phyloP scores from a whole-genome alignment of 2,329 filamentous ascomycete genomes.

The Xylaria polymorpha region DNA sequence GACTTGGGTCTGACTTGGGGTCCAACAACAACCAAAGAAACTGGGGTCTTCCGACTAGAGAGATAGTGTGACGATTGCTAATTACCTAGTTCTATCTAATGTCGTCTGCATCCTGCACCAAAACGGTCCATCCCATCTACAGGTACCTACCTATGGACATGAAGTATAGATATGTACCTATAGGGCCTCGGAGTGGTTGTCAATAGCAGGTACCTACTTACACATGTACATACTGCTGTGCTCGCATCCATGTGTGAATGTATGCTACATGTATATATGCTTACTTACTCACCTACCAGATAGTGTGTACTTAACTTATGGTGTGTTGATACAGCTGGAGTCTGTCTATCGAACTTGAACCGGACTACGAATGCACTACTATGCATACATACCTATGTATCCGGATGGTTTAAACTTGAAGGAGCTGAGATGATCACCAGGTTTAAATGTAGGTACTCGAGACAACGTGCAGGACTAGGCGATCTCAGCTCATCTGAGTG shows the following conservation, averaged over 20 bases:
- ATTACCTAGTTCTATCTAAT: slow-evolving; percentile 28
- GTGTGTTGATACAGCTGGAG: slow-evolving; percentile 2
- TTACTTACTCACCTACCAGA: background rate
- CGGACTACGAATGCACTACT: background rate
- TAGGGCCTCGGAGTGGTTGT: background rate
- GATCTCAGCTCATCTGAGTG: slow-evolving; percentile 35
- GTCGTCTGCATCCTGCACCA: slow-evolving; percentile 31
- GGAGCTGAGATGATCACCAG: slow-evolving; percentile 31
- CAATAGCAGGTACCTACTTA: background rate
- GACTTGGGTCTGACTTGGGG: slow-evolving; percentile 27
- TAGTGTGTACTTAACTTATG: background rate
- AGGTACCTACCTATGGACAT: background rate
- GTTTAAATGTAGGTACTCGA: slow-evolving; percentile 30
- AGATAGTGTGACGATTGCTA: slow-evolving; percentile 36
- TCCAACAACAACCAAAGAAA: slow-evolving; percentile 21
- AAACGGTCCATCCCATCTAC: slow-evolving; percentile 1
- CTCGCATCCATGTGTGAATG: background rate
- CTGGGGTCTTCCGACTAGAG: slow-evolving; percentile 21
- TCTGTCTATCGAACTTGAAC: slow-evolving; percentile 6
- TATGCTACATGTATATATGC: slow-evolving; percentile 3
- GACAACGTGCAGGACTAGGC: slow-evolving; percentile 25
- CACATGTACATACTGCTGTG: slow-evolving; percentile 7
- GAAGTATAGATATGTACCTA: no score
- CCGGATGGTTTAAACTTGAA: slow-evolving; percentile 9
- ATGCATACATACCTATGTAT: no score